A percentile compares a stretch with the other conserved stretches of the same genome.
phyloP scores from a whole-genome alignment of 441 rosid genomes.

The Pelargonium australe region DNA sequence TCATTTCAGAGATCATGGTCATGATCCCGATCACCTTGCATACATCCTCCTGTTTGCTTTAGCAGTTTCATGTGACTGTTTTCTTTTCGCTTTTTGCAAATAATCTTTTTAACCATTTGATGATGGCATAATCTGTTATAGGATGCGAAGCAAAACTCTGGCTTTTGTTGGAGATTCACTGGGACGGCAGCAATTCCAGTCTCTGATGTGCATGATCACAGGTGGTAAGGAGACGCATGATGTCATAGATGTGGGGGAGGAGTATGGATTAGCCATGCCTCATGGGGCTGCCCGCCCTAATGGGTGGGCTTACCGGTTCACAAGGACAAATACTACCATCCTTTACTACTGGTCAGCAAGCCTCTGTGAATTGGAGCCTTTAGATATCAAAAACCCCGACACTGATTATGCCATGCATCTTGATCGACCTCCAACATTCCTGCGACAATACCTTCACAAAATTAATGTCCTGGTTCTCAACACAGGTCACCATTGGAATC shows the following conservation, averaged over 20 bases:
- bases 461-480: conserved; percentile 71
- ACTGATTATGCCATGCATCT: conserved; percentile 89
- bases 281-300: conserved; percentile 59
- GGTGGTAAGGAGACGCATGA: conserved; percentile 52
- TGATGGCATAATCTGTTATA: conserved; percentile 11
- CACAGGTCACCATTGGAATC: conserved; percentile 92
- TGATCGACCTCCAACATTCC: conserved; percentile 78
- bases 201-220: conserved; percentile 88
- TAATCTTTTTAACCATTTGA: too few relatives aligned
- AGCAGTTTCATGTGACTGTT: too few relatives aligned
- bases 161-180: conserved; percentile 97
- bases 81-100: too few relatives aligned
- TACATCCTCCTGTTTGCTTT: too few relatives aligned
- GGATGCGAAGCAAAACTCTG: conserved; percentile 76
- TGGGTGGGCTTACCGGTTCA: conserved; percentile 87
- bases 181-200: conserved; percentile 91
- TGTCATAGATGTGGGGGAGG: conserved; percentile 60
- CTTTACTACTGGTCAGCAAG: conserved; percentile 85
- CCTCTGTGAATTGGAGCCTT: conserved; percentile 67
- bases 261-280: conserved; percentile 58
- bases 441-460: conserved; percentile 46
- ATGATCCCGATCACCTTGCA: too few relatives aligned
- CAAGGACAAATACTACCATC: conserved; percentile 66
- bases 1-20: too few relatives aligned
- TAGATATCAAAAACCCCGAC: conserved; percentile 39